phyloP scores from a whole-genome alignment of 2,329 filamentous ascomycete genomes.

The Fusarium palustre region DNA sequence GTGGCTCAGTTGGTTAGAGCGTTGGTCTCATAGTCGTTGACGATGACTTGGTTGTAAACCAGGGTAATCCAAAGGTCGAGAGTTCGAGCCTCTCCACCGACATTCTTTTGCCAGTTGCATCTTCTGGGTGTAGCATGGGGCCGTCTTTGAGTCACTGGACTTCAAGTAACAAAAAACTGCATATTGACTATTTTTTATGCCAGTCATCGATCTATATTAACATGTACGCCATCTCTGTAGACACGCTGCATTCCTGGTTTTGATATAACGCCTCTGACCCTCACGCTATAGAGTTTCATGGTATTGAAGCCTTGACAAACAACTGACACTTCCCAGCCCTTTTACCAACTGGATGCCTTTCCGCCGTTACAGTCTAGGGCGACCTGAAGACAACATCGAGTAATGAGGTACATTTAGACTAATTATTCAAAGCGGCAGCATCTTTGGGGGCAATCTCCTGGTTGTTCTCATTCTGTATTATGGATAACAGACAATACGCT shows the following conservation, averaged over 20 bases:
- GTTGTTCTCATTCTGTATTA: no score
- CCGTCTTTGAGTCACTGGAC: no score
- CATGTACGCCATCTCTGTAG: no score
- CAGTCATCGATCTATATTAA: no score
- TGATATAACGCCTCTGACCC: neutral
- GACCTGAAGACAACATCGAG: no score
- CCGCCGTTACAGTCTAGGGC: no score
- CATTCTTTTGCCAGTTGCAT: neutral
- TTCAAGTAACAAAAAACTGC: no score
- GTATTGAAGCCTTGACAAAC: neutral
- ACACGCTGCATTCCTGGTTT: no score
- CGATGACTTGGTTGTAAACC: conserved; percentile 35
- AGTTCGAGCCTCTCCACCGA: conserved; percentile 44
- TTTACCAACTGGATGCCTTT: neutral
- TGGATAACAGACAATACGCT: neutral
- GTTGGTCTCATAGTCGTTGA: conserved; percentile 51
- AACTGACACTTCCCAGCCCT: neutral
- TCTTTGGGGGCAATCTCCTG: neutral
- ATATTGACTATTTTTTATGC: no score
- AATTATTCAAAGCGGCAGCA: neutral
- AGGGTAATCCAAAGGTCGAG: conserved; percentile 48
- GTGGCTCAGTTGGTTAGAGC: conserved; percentile 56
- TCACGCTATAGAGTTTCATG: neutral
- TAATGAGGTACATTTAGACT: neutral
- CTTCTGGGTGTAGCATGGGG: no score